phyloP scores from a whole-genome alignment of 2,329 filamentous ascomycete species.

The Clarireedia homoeocarpa region DNA sequence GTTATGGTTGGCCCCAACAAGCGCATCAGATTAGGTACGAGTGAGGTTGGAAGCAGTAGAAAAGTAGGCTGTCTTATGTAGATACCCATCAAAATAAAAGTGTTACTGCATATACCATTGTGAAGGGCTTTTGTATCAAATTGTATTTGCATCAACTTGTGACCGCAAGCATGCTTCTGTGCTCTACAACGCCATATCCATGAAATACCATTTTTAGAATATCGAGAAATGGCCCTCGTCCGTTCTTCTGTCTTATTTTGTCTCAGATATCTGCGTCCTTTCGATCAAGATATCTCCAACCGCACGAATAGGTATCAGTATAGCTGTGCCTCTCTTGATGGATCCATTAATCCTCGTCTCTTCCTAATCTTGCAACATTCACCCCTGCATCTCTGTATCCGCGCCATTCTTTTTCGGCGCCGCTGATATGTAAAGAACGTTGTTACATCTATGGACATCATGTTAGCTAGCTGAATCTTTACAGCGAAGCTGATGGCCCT shows the following conservation, averaged over 20 bases:
- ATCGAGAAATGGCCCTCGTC: neutral
- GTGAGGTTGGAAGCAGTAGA: conserved; percentile 60
- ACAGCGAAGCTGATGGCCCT: neutral
- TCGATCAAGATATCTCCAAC: neutral
- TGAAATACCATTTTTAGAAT: conserved; percentile 15
- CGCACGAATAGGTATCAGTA: neutral
- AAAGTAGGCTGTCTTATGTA: conserved; percentile 67
- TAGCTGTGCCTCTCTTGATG: conserved; percentile 5
- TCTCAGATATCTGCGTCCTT: neutral
- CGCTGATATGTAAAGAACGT: conserved; percentile 84
- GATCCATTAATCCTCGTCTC: neutral
- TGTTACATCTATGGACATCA: conserved; percentile 64
- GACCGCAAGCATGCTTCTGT: conserved; percentile 16
- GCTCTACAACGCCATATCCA: conserved; percentile 24
- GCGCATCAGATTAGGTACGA: conserved; percentile 57
- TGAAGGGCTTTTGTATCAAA: conserved; percentile 12
- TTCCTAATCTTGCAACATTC: conserved; percentile 7
- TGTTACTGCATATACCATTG: no score
- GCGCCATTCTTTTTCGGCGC: conserved; percentile 41
- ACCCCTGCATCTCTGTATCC: conserved; percentile 52
- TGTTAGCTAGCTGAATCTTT: neutral
- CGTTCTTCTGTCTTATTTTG: neutral
- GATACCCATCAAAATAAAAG: neutral
- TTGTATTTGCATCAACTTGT: conserved; percentile 3
- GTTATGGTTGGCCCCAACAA: conserved; percentile 51